phyloP scores from a whole-genome alignment of 2,329 filamentous ascomycete genomes.

The Colletotrichum sojae region DNA sequence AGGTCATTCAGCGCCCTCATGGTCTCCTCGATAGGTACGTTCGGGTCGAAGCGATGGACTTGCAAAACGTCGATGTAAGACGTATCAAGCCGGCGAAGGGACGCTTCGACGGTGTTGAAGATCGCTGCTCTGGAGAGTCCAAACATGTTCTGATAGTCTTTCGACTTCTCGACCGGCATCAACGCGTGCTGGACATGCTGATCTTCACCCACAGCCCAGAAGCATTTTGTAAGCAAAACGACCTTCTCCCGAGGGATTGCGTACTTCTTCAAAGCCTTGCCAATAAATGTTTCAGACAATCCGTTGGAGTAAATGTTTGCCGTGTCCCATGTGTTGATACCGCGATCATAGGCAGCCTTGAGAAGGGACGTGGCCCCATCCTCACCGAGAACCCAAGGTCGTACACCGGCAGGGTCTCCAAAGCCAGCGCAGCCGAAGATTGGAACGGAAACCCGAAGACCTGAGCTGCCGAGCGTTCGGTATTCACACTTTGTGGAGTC shows the following conservation, averaged over 20 bases:
- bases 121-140: constrained; percentile 13
- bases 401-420: constrained; percentile 65
- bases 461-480: constrained; percentile 69
- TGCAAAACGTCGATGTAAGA: constrained; percentile 21
- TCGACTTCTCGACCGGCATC: constrained; percentile 5
- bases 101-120: constrained; percentile 17
- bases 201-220: constrained; percentile 63
- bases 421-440: constrained; percentile 76
- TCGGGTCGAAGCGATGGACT: constrained; percentile 16
- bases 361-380: constrained; percentile 67
- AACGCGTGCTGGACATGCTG: neutral
- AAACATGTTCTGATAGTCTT: constrained; percentile 7
- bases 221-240: constrained; percentile 71
- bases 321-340: constrained; percentile 73
- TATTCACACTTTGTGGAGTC: constrained; percentile 60
- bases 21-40: constrained; percentile 6
- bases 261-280: constrained; percentile 72
- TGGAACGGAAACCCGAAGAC: constrained; percentile 73
- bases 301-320: constrained; percentile 72
- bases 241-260: constrained; percentile 69
- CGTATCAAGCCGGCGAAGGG: constrained; percentile 4
- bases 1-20: constrained; percentile 17
- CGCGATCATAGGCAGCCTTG: constrained; percentile 74
- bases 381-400: constrained; percentile 70
- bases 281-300: constrained; percentile 66